These are phyloP conservation scores for Aspergillus fumigatus DNA, from an alignment of 2,329 filamentous ascomycete species.

Conservation along the genomic window DNA sequence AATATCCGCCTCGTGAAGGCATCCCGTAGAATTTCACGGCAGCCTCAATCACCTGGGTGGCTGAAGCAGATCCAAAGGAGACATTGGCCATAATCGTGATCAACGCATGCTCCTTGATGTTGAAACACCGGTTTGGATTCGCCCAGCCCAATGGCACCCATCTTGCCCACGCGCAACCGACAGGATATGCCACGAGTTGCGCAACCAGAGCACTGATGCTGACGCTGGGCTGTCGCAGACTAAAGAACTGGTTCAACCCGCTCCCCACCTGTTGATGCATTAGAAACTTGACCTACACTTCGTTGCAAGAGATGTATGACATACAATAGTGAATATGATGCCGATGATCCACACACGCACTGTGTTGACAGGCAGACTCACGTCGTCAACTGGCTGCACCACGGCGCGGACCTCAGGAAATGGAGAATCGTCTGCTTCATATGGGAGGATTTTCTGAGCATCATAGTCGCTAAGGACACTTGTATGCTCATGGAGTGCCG, in stretches of 20 bases:
- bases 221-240: constrained; percentile 35
- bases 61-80: constrained; percentile 43
- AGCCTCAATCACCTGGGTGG: constrained; percentile 36
- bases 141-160: constrained; percentile 37
- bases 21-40: constrained; percentile 52
- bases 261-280: constrained; percentile 26
- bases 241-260: constrained; percentile 38
- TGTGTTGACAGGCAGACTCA: constrained; percentile 29
- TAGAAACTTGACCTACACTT: neutral
- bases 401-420: constrained; percentile 38
- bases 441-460: constrained; percentile 29
- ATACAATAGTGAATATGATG: constrained; percentile 34
- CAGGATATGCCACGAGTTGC: constrained; percentile 43
- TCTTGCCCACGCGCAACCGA: constrained; percentile 38
- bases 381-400: constrained; percentile 30
- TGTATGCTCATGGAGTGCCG: constrained; percentile 12
- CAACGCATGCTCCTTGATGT: constrained; percentile 39
- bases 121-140: constrained; percentile 41
- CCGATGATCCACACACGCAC: constrained; percentile 37
- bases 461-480: constrained; percentile 28
- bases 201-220: constrained; percentile 37
- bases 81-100: constrained; percentile 46
- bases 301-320: constrained; percentile 1
- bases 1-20: constrained; percentile 55
- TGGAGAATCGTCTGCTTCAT: constrained; percentile 35